Evolutionary conservation across 371 early-diverging fungal species (phyloP), one percentile per base, ranked within the genome.

Genomic region (Mortierella sp.): DNA sequence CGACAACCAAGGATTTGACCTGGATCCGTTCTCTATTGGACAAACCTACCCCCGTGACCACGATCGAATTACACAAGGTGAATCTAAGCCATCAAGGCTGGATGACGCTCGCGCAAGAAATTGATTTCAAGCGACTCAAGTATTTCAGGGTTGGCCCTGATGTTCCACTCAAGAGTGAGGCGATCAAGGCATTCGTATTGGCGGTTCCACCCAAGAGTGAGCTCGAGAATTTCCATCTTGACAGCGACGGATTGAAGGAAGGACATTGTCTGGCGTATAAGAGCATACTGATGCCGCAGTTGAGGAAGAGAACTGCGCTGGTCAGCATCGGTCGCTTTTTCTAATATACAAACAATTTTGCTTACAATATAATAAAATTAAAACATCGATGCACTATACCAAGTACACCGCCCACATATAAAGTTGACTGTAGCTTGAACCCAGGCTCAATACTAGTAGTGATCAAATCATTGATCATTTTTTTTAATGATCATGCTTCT

Each of bases 71-170:
- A 28, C 70, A 70, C 28, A 65, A 56, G 40, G 71, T 70, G n/a
- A 70, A 76, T n/a, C 55, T 76, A 29, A 66, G 70, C 19, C 76
- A 76, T 43, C 70, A 76, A 35, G 76, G 76, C 2, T 76, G 76
- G 76, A 76, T 76, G 76, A 76, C 71, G 9, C 54, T 76, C 0
- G 76, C 70, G 6, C 66, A 76, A 31, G 76, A 76, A 45, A 62
- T 76, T 19, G 64, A 76, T 26, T 76, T 76, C 34, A 63, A 53
- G 31, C 57, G 47, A 15, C 67, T 76, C 22, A 51, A 66, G 40
- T 70, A 76, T 19, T 64, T 76, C 40, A 45, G 70, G 19, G 55
- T 76, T 12, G 62, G 70, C 9, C 76, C 76, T 1, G 71, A 70
- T 35, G 53, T 61, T 0, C 71, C 76, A 9, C 40, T 76, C 17